phyloP scores from a whole-genome alignment of 2,329 filamentous ascomycete genomes.

The Saccharata proteae region DNA sequence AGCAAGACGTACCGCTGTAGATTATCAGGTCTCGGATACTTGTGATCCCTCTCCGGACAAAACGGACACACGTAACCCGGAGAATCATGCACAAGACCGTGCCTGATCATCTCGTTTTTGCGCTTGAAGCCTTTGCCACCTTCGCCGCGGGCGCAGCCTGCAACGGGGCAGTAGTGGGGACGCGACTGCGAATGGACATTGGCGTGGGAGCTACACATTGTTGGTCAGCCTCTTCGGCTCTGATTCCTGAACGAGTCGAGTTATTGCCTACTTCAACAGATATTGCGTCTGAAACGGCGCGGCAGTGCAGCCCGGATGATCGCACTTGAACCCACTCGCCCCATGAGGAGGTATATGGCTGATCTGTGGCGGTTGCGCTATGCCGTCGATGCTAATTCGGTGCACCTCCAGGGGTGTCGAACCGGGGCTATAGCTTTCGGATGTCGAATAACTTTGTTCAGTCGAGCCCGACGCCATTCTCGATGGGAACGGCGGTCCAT shows the following conservation, averaged over 20 bases:
- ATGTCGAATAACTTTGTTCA: constrained; percentile 20
- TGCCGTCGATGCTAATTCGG: constrained; percentile 43
- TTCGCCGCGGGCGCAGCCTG: constrained; percentile 44
- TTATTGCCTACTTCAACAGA: constrained; percentile 51
- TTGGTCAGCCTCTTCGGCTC: too few species aligned
- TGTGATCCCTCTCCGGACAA: constrained; percentile 85
- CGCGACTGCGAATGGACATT: constrained; percentile 52
- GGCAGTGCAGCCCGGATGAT: constrained; percentile 53
- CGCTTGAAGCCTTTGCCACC: constrained; percentile 57
- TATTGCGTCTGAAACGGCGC: constrained; percentile 65
- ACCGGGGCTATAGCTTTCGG: constrained; percentile 32
- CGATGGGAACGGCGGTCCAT: too few species aligned
- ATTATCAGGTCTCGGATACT: constrained; percentile 91
- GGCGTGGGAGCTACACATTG: constrained; percentile 54
- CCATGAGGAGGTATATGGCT: constrained; percentile 7
- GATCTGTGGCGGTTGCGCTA: constrained; percentile 23
- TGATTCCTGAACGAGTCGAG: neutral
- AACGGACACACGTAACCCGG: constrained; percentile 95
- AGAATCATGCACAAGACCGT: constrained; percentile 82
- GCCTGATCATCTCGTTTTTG: constrained; percentile 60
- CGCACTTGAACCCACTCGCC: constrained; percentile 36
- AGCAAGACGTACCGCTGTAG: constrained; percentile 62
- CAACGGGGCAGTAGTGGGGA: constrained; percentile 52
- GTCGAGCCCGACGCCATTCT: too few species aligned
- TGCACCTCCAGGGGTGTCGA: neutral